phyloP scores from a whole-genome alignment of 345 rosid species.

The Camelina laxa region DNA sequence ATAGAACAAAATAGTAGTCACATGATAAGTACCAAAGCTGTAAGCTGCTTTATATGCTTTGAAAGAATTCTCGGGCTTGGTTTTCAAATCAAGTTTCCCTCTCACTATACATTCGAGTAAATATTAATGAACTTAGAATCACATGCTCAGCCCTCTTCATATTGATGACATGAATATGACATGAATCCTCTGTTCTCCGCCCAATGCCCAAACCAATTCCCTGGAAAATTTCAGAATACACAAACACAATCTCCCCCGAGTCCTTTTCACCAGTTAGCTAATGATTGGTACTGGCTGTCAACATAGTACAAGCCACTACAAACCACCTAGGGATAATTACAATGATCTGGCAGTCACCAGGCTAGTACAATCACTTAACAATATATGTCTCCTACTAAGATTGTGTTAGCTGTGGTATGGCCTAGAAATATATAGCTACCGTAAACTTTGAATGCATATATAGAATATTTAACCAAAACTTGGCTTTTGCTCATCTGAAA shows the following conservation, averaged over 20 bases:
- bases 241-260: not conserved
- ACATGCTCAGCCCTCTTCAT: not conserved
- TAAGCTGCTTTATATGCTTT: not conserved
- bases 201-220: not conserved
- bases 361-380: not conserved
- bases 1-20: conserved; percentile 7
- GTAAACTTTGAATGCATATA: not conserved
- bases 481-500: not conserved
- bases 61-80: not conserved
- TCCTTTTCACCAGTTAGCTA: not conserved
- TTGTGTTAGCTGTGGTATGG: conserved; percentile 27
- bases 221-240: not conserved
- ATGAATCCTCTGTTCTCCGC: not conserved
- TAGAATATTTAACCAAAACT: not conserved
- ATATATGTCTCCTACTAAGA: conserved; percentile 18
- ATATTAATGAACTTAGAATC: not conserved
- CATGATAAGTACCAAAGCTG: not conserved
- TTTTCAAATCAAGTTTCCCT: too few relatives aligned
- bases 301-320: not conserved
- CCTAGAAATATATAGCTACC: not conserved
- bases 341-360: not conserved
- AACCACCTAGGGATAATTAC: conserved; percentile 1
- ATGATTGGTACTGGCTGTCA: not conserved
- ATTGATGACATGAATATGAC: not conserved
- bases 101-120: too few relatives aligned